Evolutionary conservation across 371 early-diverging fungal species (phyloP).

Genomic region (Dentiscutata heterogama): DNA sequence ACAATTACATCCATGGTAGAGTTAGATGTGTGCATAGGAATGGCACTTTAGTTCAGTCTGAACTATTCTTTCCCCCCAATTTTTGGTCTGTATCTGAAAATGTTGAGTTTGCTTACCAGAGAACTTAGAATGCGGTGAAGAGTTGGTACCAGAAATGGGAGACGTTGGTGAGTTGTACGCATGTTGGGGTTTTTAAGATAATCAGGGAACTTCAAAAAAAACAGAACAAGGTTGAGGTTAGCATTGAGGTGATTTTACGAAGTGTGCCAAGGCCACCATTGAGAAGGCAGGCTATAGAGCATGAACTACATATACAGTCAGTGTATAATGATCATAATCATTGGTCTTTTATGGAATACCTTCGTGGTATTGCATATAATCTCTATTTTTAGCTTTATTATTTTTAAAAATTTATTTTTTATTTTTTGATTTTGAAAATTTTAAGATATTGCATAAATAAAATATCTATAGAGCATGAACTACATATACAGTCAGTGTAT

Average conservation of each 20-base stretch:
- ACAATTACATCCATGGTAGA: slow-evolving; percentile 11
- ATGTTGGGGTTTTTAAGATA: slow-evolving; percentile 24
- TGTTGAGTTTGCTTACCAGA: neutral
- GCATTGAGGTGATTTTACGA: too few species aligned
- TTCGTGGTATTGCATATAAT: neutral
- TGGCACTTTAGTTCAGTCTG: slow-evolving; percentile 7
- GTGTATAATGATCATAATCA: too few species aligned
- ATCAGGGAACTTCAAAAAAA: neutral
- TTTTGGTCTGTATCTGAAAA: slow-evolving; percentile 20
- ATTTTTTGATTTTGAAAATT: too few species aligned
- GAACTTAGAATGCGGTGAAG: slow-evolving; percentile 17
- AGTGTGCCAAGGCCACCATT: too few species aligned
- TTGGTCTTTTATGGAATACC: neutral
- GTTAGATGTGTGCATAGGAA: neutral
- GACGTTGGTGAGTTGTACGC: neutral
- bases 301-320: too few species aligned
- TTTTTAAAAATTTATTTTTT: too few species aligned
- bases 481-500: too few species aligned
- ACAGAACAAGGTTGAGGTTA: too few species aligned
- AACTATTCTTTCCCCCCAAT: neutral
- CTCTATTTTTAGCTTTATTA: neutral
- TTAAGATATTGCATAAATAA: too few species aligned
- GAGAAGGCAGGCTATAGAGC: too few species aligned
- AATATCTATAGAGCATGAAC: too few species aligned
- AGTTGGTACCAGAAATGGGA: slow-evolving; percentile 22